Evolutionary conservation across 306 rosid species (phyloP), one percentile per base, ranked within the genome.

Genomic region (Corylus americana): DNA sequence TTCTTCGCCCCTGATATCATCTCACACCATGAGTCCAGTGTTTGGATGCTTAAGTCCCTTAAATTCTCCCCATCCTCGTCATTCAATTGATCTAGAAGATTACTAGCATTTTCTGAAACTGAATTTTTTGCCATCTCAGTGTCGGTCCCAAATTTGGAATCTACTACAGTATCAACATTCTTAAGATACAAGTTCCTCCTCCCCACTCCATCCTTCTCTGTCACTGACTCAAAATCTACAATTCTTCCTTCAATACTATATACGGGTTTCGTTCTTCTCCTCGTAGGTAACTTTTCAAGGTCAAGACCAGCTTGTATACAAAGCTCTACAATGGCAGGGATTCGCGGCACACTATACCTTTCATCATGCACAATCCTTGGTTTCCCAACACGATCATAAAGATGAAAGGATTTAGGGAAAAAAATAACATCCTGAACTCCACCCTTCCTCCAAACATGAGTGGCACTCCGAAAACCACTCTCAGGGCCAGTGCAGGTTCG

Each of bases 291-390:
- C 63, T 84, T 86, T 44, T 69, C 80, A 73, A 90, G 85, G 77
- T 90, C 91, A 69, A 94, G 72, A 61, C 98, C 98, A 29, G 98
- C 96, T 83, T 93, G 97, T 77, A 92, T 85, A 80, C 97, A 90
- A 14, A 93, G 96, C 88, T 91, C 98, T 71, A 89, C 57, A 61
- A 93, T 84, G 84, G 97, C 97, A 71, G 97, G 95, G 77, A 93
- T 80, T 62, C 88, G 85, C 1, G 88, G 95, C 73, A 87, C 53
- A 48, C 0, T 25, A 62, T 62, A 80, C 86, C 82, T 87, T 86
- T 93, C 97, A 7, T 86, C 91, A 80, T 93, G 98, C 64, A 84
- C 90, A 73, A 91, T 90, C 82, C 98, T 91, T 37, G 98, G 91
- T 80, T 88, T 91, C 57, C 90, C 97, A 76, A 88, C 98, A 71